Base-by-base conservation (phyloP, 768 basidiomycete species). In the Coprinellus micaceus region DNA sequence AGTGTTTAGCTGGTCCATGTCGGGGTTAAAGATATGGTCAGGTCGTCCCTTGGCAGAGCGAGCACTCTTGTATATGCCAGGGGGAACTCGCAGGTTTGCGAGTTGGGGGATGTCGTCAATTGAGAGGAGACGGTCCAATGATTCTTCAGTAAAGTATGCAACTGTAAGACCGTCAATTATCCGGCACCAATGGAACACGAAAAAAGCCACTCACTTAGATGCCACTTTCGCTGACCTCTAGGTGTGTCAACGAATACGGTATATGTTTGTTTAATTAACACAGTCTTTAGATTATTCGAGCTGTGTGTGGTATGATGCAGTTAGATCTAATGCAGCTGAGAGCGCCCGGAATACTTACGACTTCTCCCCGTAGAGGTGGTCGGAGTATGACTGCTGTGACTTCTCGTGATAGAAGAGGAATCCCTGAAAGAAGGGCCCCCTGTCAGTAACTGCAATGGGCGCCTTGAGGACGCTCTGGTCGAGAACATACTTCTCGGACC, bases 381-480 rank as follows among this genome's bases (percentile, higher is more conserved):
- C 82, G 59, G 74, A 72, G 33, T 80, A 82, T 55, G 79, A 64
- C 61, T 77, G 74, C 25, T 74, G 67, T 25, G 83, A 77, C 64
- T 87, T 89, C 68, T 91, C 89, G 59, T 88, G 84, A 66, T 91
- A 91, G 71, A 89, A 87, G 25, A 90, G 73, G 64, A 91, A 91
- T 54, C 88, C 88, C 86, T 91, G 50, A 39, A 28, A 26, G 26
- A 29, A 54, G 44, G n/a, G n/a, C n/a, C n/a, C n/a, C n/a, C n/a
- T 12, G 4, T 50, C 12, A 45, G 3, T 43, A 45, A 29, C 53
- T 54, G 56, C 19, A 55, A 41, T 58, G 49, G 43, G 56, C 48
- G 19, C 37, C n/a, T 39, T 29, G 21, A 25, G 41, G 47, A 52
- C 48, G 45, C 56, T 49, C 43, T 28, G 49, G 44, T 22, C 54